A percentile compares a stretch with the other conserved stretches of the same genome.
Conservation (phyloP, 2,329 filamentous ascomycete genomes). For the Neonectria faginata region DNA sequence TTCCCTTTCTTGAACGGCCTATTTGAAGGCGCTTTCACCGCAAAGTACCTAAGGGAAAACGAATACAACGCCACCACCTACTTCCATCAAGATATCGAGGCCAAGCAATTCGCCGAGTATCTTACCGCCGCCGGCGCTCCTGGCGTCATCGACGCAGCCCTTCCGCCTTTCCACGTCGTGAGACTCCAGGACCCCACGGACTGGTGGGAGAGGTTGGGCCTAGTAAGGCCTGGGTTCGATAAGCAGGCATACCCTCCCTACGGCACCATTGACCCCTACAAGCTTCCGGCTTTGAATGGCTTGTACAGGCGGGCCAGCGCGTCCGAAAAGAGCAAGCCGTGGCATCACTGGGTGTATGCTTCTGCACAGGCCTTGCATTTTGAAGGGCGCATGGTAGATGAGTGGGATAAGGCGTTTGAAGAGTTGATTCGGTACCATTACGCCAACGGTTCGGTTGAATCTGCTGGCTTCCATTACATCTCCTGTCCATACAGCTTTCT, state of each 20-base stretch:
- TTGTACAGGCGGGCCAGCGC: neutral
- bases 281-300: slow-evolving; percentile 1
- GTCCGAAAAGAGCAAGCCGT: neutral
- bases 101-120: neutral
- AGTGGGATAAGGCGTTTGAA: slow-evolving; percentile 21
- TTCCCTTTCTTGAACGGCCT: slow-evolving; percentile 21
- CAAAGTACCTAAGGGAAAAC: neutral
- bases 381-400: slow-evolving; percentile 7
- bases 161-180: slow-evolving; percentile 19
- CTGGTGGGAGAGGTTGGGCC: slow-evolving; percentile 21
- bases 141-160: neutral
- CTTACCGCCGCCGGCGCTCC: neutral
- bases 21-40: slow-evolving; percentile 17
- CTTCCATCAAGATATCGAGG: neutral
- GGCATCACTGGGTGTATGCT: slow-evolving; percentile 21
- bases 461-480: slow-evolving; percentile 7
- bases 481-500: slow-evolving; percentile 16
- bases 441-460: slow-evolving; percentile 2
- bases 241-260: neutral
- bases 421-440: slow-evolving; percentile 14
- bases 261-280: neutral
- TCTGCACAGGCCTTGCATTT: slow-evolving; percentile 5
- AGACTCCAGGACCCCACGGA: slow-evolving; percentile 13
- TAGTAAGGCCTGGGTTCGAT: slow-evolving; percentile 14
- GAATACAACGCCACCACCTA: neutral